Percentiles rank a stretch among this genome's conserved stretches.
These are phyloP conservation scores for Apiospora koreana DNA, from an alignment of 2,329 filamentous ascomycete species.

Conservation along the genomic window DNA sequence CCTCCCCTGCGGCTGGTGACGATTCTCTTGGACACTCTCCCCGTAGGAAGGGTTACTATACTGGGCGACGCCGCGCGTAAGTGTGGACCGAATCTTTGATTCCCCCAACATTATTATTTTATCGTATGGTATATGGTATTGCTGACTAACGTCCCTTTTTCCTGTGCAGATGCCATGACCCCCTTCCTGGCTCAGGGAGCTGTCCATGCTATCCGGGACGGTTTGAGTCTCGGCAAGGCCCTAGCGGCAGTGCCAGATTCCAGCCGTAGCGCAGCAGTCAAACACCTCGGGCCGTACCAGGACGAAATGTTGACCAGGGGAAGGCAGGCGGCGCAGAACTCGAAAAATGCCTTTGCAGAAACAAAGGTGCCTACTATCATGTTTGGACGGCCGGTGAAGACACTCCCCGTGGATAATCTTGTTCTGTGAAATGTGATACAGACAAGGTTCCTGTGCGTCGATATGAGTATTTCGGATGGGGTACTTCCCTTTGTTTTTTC, in stretches of 20 bases:
- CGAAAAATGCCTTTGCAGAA: background rate
- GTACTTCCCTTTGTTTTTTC: background rate
- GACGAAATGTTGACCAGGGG: background rate
- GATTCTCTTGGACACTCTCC: conserved; percentile 19
- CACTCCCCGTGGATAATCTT: background rate
- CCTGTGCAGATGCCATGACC: background rate
- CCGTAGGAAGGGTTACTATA: conserved; percentile 20
- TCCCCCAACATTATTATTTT: background rate
- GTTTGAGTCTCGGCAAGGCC: conserved; percentile 37
- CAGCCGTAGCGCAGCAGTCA: background rate
- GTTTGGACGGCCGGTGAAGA: background rate
- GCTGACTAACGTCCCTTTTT: background rate
- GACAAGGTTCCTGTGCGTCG: too few species aligned
- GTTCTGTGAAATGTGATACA: background rate
- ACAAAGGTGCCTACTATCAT: background rate
- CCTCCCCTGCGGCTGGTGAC: conserved; percentile 13
- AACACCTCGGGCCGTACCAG: background rate
- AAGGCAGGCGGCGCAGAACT: background rate
- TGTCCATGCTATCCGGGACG: conserved; percentile 46
- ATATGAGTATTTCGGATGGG: background rate
- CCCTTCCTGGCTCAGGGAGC: conserved; percentile 25
- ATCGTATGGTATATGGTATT: too few species aligned
- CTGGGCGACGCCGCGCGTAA: conserved; percentile 24
- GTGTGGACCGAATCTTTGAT: background rate
- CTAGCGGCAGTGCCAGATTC: background rate